Percentiles rank a stretch among this genome's conserved stretches.
These are phyloP conservation scores for Hirsutella rhossiliensis DNA, from an alignment of 2,329 filamentous ascomycete genomes.

Conservation along the genomic window DNA sequence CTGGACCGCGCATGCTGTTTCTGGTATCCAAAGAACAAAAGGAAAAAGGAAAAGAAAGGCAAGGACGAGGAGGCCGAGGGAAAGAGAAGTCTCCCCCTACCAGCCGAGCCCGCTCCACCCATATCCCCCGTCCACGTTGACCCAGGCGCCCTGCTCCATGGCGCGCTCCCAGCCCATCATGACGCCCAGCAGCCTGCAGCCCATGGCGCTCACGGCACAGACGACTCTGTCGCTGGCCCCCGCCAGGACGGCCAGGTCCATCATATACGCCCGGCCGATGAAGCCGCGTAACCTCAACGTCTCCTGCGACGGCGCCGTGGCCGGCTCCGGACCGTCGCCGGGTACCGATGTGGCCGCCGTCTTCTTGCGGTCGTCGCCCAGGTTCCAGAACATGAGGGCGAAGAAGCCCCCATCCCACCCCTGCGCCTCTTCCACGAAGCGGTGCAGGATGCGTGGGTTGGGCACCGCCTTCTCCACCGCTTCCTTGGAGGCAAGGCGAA, in stretches of 20 bases:
- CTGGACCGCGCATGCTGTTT: not conserved
- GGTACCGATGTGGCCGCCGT: constrained; percentile 19
- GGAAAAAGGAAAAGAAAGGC: not conserved
- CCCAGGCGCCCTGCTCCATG: constrained; percentile 50
- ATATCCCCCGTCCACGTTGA: constrained; percentile 66
- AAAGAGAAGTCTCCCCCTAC: constrained; percentile 7
- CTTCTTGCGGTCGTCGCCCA: constrained; percentile 41
- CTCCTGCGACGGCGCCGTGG: constrained; percentile 28
- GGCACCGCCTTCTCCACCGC: constrained; percentile 26
- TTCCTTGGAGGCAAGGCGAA: constrained; percentile 59
- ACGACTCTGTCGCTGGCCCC: constrained; percentile 57
- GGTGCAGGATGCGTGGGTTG: constrained; percentile 40
- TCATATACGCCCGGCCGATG: constrained; percentile 67
- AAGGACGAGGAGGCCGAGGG: not conserved
- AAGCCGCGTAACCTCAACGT: constrained; percentile 60
- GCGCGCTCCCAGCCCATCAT: constrained; percentile 77
- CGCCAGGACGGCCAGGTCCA: constrained; percentile 67
- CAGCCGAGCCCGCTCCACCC: constrained; percentile 42
- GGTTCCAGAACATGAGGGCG: constrained; percentile 66
- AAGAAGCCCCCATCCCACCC: constrained; percentile 90
- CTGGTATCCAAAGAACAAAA: not conserved
- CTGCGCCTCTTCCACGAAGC: constrained; percentile 62
- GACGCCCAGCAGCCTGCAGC: constrained; percentile 65
- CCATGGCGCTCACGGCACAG: constrained; percentile 62
- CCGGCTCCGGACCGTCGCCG: constrained; percentile 10